These are phyloP conservation scores for Yueomyces sp. DNA, from an alignment of 805 yeast species.

Conservation along the genomic window DNA sequence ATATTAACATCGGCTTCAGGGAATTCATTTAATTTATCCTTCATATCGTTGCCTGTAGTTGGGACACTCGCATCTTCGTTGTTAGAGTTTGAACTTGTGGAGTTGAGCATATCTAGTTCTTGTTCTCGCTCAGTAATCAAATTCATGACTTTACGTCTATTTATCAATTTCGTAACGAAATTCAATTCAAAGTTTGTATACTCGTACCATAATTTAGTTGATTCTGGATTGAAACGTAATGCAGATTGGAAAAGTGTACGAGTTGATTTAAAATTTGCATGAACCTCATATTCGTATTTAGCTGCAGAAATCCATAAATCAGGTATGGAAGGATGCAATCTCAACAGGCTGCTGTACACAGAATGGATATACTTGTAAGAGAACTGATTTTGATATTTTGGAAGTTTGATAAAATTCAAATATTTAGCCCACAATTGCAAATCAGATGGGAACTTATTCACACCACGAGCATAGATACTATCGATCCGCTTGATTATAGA, in stretches of 20 bases:
- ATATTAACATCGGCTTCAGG: slow-evolving; percentile 83
- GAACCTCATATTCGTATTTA: slow-evolving; percentile 78
- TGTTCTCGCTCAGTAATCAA: slow-evolving; percentile 65
- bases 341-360: slow-evolving; percentile 64
- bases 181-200: slow-evolving; percentile 82
- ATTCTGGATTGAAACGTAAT: slow-evolving; percentile 68
- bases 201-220: slow-evolving; percentile 62
- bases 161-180: slow-evolving; percentile 69
- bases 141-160: slow-evolving; percentile 73
- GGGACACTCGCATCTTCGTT: slow-evolving; percentile 29
- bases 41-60: slow-evolving; percentile 39
- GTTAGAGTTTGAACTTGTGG: slow-evolving; percentile 21
- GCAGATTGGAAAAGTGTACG: slow-evolving; percentile 77
- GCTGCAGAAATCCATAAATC: slow-evolving; percentile 94
- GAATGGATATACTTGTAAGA: slow-evolving; percentile 62
- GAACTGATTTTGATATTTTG: slow-evolving; percentile 32
- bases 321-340: slow-evolving; percentile 80
- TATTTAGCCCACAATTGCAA: slow-evolving; percentile 68
- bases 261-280: slow-evolving; percentile 81
- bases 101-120: slow-evolving; percentile 30
- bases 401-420: slow-evolving; percentile 49
- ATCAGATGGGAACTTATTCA: slow-evolving; percentile 66
- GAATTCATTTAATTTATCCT: slow-evolving; percentile 51
- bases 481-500: slow-evolving; percentile 71
- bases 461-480: slow-evolving; percentile 74